These are phyloP conservation scores for Gypsophila paniculata DNA, from an alignment of 179 eudicot species.

Conservation along the genomic window DNA sequence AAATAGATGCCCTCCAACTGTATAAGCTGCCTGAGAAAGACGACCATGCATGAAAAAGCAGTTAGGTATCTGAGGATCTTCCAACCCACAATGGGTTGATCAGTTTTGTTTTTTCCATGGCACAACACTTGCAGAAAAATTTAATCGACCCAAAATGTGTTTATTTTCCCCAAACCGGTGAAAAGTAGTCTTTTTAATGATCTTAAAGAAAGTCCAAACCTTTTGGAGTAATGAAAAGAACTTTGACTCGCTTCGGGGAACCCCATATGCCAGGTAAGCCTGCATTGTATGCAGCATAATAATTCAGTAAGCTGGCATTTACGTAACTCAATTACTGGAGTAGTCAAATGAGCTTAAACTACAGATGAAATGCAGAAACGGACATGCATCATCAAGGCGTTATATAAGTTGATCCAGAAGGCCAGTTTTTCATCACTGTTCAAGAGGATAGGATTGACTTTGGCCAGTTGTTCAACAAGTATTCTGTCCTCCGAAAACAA, in stretches of 20 bases:
- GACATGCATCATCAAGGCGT: conserved; percentile 39
- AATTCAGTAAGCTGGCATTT: not conserved
- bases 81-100: not conserved
- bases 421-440: conserved; percentile 38
- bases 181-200: not conserved
- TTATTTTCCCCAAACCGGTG: not conserved
- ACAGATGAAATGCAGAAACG: conserved; percentile 16
- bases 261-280: conserved; percentile 41
- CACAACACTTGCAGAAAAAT: not conserved
- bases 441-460: conserved; percentile 36
- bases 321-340: not conserved
- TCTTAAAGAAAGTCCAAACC: conserved; percentile 20
- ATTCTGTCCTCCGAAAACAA: conserved; percentile 29
- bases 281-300: conserved; percentile 15
- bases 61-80: conserved; percentile 6
- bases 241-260: conserved; percentile 34
- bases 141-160: not conserved
- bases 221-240: conserved; percentile 36
- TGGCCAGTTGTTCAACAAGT: conserved; percentile 39
- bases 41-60: conserved; percentile 9
- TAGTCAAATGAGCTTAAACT: not conserved
- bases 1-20: conserved; percentile 39
- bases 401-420: conserved; percentile 39
- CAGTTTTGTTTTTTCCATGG: not conserved
- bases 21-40: conserved; percentile 37